Conservation (phyloP, 352 stramenopile genomes). For the Blastocystis sp. region DNA sequence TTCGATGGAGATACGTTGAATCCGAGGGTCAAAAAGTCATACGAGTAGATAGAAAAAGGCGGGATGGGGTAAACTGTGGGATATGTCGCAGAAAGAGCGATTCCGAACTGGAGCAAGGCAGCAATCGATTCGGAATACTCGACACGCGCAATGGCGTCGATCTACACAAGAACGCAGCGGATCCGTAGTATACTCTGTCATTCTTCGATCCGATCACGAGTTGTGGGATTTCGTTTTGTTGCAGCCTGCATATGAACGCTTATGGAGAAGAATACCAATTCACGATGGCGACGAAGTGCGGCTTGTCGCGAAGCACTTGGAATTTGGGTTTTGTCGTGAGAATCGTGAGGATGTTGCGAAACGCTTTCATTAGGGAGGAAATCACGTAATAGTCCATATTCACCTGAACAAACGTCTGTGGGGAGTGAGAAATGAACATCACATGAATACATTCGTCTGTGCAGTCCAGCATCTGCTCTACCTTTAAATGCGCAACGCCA, state of each 20-base stretch:
- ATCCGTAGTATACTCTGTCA: background rate
- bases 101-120: constrained; percentile 32
- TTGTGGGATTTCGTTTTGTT: background rate
- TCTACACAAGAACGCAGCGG: background rate
- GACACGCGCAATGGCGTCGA: constrained; percentile 31
- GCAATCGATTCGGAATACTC: constrained; percentile 50
- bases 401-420: constrained; percentile 24
- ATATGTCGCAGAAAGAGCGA: background rate
- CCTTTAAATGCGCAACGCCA: background rate
- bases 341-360: constrained; percentile 54
- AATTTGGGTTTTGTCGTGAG: constrained; percentile 66
- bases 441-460: constrained; percentile 42
- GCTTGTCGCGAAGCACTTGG: constrained; percentile 29
- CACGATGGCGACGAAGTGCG: background rate
- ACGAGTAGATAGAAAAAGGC: constrained; percentile 36
- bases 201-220: constrained; percentile 30
- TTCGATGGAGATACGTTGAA: constrained; percentile 7
- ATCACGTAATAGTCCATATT: constrained; percentile 67
- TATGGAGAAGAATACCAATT: background rate
- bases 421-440: constrained; percentile 57
- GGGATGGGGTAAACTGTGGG: background rate
- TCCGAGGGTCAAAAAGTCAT: constrained; percentile 29
- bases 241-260: constrained; percentile 26
- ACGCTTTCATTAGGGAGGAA: constrained; percentile 59
- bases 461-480: constrained; percentile 48